Base-by-base conservation (phyloP, 2,329 filamentous ascomycete genomes). In the Trichoderma sp. region DNA sequence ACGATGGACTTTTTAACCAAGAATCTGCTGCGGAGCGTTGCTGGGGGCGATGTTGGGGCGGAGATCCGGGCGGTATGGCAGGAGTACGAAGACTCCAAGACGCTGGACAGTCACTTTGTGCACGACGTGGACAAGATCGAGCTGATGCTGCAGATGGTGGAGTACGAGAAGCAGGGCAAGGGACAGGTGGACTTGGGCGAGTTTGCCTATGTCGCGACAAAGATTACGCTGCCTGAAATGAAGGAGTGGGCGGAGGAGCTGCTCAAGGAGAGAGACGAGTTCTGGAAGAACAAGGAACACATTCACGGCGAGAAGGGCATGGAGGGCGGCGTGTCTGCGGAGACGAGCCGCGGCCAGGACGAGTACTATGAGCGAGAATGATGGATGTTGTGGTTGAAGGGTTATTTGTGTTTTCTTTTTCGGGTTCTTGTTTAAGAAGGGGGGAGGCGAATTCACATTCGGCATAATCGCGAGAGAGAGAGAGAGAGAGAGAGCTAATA, bases 41-140 rank as follows among this genome's bases (percentile, higher is more conserved):
- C 91, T 48, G 90, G 89, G n/a, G 92, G 91, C 0, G 71, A 72
- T 2, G 85, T 88, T 0, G 94, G 90, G 3, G 77, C 85, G 64
- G 89, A 94, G 63, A 90, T 99, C 32, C 85, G 90, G 68, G 87
- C 84, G 9, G 85, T 97, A 60, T 99, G 95, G 92, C 90, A 96
- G 75, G 95, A 99, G 79, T 99, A 99, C 76, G 95, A 99, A 79
- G 92, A 95, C 73, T 89, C 89, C 19, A 75, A 90, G 80, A 98
- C 95, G 9, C 81, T 90, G 15, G 94, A 99, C 77, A 92, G 91
- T 72, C 84, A 89, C 70, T 98, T 94, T 71, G 95, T 99, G 52
- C 95, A 99, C 78, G 95, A 99, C 78, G 88, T 99, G 68, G 95
- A 99, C 81, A 98, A 98, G 88, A 89, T 99, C 78, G 95, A 99